Conservation (phyloP, 2,329 filamentous ascomycete genomes). For the Ophiostoma pallidulum region DNA sequence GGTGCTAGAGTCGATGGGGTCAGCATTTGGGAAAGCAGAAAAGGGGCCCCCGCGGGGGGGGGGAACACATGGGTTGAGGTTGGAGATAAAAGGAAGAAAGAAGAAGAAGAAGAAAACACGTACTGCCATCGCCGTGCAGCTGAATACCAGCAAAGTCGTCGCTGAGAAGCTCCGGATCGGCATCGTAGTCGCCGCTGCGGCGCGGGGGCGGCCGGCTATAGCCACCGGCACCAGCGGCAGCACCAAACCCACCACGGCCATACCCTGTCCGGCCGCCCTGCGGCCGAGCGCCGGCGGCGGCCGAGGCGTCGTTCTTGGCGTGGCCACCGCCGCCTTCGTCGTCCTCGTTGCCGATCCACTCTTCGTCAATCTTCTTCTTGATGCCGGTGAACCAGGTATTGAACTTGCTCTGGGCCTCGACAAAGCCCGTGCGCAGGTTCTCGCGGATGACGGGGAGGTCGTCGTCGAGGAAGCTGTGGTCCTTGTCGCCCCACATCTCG, state of each 20-base stretch:
- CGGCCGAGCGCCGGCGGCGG: constrained; percentile 12
- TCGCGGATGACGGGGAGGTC: constrained; percentile 89
- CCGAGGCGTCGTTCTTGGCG: too few species aligned
- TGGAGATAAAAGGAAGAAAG: too few species aligned
- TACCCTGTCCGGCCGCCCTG: constrained; percentile 13
- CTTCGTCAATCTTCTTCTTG: constrained; percentile 89
- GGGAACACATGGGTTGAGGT: too few species aligned
- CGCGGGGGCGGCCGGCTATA: constrained; percentile 34
- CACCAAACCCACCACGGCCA: constrained; percentile 31
- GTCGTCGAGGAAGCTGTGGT: constrained; percentile 91
- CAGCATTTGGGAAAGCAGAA: too few species aligned
- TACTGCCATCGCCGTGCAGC: constrained; percentile 53
- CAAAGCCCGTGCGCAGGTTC: constrained; percentile 87
- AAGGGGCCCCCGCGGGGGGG: too few species aligned
- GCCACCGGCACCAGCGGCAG: constrained; percentile 55
- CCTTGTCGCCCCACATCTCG: constrained; percentile 55
- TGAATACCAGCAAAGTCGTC: constrained; percentile 77
- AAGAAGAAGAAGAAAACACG: constrained; percentile 27
- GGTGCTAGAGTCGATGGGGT: too few species aligned
- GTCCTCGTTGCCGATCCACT: constrained; percentile 63
- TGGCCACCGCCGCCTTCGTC: constrained; percentile 26
- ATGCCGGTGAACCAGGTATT: constrained; percentile 87
- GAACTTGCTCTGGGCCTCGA: constrained; percentile 87
- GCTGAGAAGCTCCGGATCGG: constrained; percentile 79
- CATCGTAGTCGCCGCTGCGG: constrained; percentile 87